Evolutionary conservation across 495 filamentous ascomycete genomes (phyloP), one percentile per base, ranked within the genome.

Genomic region (Collariella sp.): DNA sequence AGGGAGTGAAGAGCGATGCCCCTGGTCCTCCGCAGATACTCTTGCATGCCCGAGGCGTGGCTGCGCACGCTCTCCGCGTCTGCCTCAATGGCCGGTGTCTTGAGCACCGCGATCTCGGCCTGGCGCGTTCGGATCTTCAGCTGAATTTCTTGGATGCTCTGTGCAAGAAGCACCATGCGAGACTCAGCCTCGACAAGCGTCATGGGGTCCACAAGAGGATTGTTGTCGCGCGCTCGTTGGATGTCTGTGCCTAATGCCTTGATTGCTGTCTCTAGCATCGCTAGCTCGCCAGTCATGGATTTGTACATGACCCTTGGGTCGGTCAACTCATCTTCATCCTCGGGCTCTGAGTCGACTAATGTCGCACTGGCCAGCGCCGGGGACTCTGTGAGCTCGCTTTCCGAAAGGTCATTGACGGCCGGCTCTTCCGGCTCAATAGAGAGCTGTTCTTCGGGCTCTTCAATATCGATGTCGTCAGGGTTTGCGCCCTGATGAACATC

Each of bases 1-100:
- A 85, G 67, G 16, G 66, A 70, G 35, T 76, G 59, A 2, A 85
- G 69, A 2, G 73, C 61, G 7, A 83, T 64, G 1, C 82, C 82
- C 51, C 80, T 69, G 12, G 77, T 81, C 0, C 62, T 59, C 19
- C 79, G 71, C 33, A 79, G 54, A 62, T 83, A 85, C 19, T 78
- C 73, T 29, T 62, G 72, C 59, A 76, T 72, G 6, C 45, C 47
- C 13, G 50, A 55, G 19, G 33, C 35, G 31, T 60, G 58, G n/a
- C 47, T 48, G 19, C 60, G 65, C 2, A 45, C 51, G 22, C 31
- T 39, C 9, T 57, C 45, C 50, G 18, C 19, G 45, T 9, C 31
- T 29, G 19, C 16, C 18, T 22, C 38, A 2, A 5, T 18, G 24
- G 49, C 1, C n/a, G 51, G 50, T 40, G 54, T 57, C 50, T 50